phyloP scores from a whole-genome alignment of 768 basidiomycete species.

The Xerocomus brunneocitrinus region DNA sequence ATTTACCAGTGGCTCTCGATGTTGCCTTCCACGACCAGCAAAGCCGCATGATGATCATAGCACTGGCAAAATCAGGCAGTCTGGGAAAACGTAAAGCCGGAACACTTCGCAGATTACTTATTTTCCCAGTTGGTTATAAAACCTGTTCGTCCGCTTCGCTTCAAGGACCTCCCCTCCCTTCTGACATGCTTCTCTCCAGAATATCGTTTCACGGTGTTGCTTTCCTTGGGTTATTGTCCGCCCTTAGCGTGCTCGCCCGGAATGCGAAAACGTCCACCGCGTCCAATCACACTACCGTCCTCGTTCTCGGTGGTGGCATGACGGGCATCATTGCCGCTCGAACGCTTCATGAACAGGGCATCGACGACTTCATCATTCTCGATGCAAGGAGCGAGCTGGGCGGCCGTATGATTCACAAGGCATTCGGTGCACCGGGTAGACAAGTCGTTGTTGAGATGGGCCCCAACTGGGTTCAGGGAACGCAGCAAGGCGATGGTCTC shows the following conservation, averaged over 20 bases:
- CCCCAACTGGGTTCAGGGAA: slow-evolving; percentile 58
- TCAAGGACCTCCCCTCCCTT: not conserved
- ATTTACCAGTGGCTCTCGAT: too few species aligned
- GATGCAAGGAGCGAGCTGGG: slow-evolving; percentile 58
- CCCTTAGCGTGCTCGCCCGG: too few species aligned
- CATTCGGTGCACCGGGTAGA: slow-evolving; percentile 38
- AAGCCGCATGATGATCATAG: too few species aligned
- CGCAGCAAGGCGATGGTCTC: slow-evolving; percentile 43
- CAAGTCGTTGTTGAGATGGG: slow-evolving; percentile 50
- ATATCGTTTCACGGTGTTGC: too few species aligned
- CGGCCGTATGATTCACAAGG: slow-evolving; percentile 50
- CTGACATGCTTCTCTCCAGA: too few species aligned
- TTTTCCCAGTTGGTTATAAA: not conserved
- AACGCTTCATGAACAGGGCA: slow-evolving; percentile 48
- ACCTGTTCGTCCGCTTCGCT: not conserved
- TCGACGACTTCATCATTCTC: slow-evolving; percentile 55
- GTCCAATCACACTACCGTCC: slow-evolving; percentile 32
- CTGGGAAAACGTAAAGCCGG: too few species aligned
- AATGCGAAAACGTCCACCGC: slow-evolving; percentile 1
- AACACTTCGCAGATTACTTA: too few species aligned
- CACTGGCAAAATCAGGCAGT: too few species aligned
- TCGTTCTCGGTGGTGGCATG: slow-evolving; percentile 65
- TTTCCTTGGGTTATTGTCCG: too few species aligned
- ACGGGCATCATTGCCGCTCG: slow-evolving; percentile 63
- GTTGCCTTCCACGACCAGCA: too few species aligned